These are phyloP conservation scores for Xerocomellus amylosporus DNA, from an alignment of 768 basidiomycete genomes.

Conservation along the genomic window DNA sequence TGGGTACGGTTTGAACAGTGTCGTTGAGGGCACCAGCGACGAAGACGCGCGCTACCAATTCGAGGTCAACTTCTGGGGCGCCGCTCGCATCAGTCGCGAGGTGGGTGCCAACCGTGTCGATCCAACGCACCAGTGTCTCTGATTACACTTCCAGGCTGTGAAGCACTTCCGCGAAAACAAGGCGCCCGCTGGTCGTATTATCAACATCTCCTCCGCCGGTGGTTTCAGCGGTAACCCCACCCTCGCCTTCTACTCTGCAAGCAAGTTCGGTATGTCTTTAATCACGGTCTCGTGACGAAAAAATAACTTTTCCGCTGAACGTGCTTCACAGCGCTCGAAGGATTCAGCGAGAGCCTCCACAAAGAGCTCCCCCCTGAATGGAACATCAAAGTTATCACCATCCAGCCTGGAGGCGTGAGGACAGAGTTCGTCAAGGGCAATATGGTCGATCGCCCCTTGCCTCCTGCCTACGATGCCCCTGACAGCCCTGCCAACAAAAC, in stretches of 20 bases:
- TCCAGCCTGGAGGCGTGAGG: slow-evolving; percentile 21
- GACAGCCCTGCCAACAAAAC: slow-evolving; percentile 17
- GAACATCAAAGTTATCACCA: slow-evolving; percentile 26
- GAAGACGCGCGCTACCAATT: slow-evolving; percentile 28
- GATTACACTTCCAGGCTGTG: slow-evolving; percentile 15
- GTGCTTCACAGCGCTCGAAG: slow-evolving; percentile 20
- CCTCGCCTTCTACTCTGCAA: slow-evolving; percentile 20
- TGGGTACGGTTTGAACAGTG: slow-evolving; percentile 19
- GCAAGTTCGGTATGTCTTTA: slow-evolving; percentile 21
- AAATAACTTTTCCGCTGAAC: background rate
- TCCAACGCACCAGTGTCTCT: background rate
- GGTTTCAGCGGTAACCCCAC: slow-evolving; percentile 19
- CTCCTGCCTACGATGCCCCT: slow-evolving; percentile 14
- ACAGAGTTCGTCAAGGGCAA: slow-evolving; percentile 22
- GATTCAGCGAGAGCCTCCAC: slow-evolving; percentile 24
- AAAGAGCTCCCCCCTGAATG: slow-evolving; percentile 24
- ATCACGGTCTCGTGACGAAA: no score
- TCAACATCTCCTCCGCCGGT: slow-evolving; percentile 21
- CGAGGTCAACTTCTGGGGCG: slow-evolving; percentile 36
- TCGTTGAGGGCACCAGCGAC: slow-evolving; percentile 28
- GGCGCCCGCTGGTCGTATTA: slow-evolving; percentile 18
- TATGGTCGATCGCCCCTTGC: slow-evolving; percentile 15
- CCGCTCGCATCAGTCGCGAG: slow-evolving; percentile 22
- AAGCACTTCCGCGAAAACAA: slow-evolving; percentile 33
- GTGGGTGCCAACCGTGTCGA: background rate